Percentiles rank a stretch among this genome's conserved stretches.
These are phyloP conservation scores for Daldinia grandis DNA, from an alignment of 495 filamentous ascomycete species.

Conservation along the genomic window DNA sequence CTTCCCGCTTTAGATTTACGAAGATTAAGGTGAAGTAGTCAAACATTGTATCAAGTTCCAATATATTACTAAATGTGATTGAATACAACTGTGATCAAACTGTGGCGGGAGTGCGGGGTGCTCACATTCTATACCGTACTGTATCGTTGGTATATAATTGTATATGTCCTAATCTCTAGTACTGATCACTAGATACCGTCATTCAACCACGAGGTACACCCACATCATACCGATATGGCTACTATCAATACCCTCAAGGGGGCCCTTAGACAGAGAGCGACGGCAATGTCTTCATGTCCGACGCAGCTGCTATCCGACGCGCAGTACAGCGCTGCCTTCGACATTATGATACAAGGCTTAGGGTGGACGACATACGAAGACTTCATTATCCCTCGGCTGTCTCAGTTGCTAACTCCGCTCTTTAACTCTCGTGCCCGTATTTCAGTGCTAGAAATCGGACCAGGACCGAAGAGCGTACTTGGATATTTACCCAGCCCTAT, in stretches of 20 bases:
- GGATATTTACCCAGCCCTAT: constrained; percentile 57
- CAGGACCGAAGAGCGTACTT: constrained; percentile 65
- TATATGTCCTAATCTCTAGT: neutral
- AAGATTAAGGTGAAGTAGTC: neutral
- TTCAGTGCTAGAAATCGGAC: constrained; percentile 69
- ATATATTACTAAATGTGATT: neutral
- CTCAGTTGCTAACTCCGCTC: constrained; percentile 57
- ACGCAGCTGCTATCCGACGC: constrained; percentile 60
- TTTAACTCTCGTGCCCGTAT: constrained; percentile 57
- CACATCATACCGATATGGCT: constrained; percentile 53
- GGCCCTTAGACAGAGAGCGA: constrained; percentile 56
- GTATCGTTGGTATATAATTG: neutral
- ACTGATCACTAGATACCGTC: neutral
- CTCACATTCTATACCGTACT: neutral
- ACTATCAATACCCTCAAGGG: constrained; percentile 60
- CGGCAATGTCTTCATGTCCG: constrained; percentile 39
- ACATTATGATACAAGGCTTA: constrained; percentile 55
- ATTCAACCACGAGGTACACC: neutral
- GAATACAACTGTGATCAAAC: neutral
- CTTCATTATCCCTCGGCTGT: constrained; percentile 67
- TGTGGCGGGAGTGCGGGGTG: neutral
- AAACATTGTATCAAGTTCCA: neutral
- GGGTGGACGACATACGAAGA: constrained; percentile 60
- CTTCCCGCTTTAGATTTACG: neutral
- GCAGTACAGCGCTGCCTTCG: constrained; percentile 64